These are phyloP conservation scores for Alternaria longipes DNA, from an alignment of 2,329 filamentous ascomycete species.

Conservation along the genomic window DNA sequence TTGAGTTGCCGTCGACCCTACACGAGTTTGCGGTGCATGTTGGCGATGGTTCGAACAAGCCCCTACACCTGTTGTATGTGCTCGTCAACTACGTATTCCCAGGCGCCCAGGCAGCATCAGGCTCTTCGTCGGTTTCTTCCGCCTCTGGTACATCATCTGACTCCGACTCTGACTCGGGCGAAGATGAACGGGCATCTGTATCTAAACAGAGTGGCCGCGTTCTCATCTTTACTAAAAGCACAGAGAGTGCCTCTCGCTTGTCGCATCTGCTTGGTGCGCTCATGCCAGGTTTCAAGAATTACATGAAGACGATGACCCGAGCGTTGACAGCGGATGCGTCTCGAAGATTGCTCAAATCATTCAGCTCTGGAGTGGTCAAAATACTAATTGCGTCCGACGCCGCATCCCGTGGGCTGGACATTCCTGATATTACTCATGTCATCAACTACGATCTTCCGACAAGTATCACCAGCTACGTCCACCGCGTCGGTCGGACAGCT, in stretches of 20 bases:
- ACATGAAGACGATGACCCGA: slow-evolving; percentile 77
- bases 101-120: slow-evolving; percentile 14
- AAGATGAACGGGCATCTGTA: slow-evolving; percentile 18
- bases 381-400: slow-evolving; percentile 91
- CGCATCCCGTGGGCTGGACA: slow-evolving; percentile 89
- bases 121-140: slow-evolving; percentile 23
- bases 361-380: slow-evolving; percentile 68
- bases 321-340: slow-evolving; percentile 77
- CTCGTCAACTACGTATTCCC: slow-evolving; percentile 65
- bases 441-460: slow-evolving; percentile 93
- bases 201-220: slow-evolving; percentile 53
- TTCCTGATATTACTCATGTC: slow-evolving; percentile 80
- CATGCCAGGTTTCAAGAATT: slow-evolving; percentile 64
- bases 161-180: slow-evolving; percentile 21
- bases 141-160: slow-evolving; percentile 19
- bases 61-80: slow-evolving; percentile 83
- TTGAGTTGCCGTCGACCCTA: slow-evolving; percentile 65
- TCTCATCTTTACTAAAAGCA: slow-evolving; percentile 90
- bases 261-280: slow-evolving; percentile 78
- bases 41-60: slow-evolving; percentile 65
- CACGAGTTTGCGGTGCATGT: slow-evolving; percentile 61
- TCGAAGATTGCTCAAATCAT: slow-evolving; percentile 72
- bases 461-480: slow-evolving; percentile 83
- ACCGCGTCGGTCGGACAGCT: slow-evolving; percentile 90
- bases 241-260: slow-evolving; percentile 87